phyloP scores from a whole-genome alignment of 2,329 filamentous ascomycete genomes.

The Trichoderma sp. region DNA sequence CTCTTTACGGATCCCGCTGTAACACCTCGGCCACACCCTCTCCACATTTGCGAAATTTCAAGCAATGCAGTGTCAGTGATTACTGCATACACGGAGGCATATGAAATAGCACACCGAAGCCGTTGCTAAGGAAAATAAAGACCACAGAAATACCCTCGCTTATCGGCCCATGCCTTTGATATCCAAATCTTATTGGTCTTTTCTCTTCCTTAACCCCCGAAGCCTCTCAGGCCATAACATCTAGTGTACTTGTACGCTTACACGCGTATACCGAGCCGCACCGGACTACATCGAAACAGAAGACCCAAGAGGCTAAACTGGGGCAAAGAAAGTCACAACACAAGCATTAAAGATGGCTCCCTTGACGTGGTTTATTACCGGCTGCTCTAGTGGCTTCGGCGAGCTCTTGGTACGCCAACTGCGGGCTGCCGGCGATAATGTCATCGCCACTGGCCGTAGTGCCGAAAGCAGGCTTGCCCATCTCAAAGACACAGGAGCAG shows the following conservation, averaged over 20 bases:
- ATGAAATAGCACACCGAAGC: not conserved
- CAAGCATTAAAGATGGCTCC: not conserved
- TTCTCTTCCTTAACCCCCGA: not conserved
- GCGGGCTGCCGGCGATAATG: slow-evolving; percentile 41
- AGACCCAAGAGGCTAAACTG: not conserved
- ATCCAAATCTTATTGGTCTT: not conserved
- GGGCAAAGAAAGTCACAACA: not conserved
- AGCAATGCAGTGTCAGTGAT: not conserved
- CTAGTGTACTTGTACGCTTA: not conserved
- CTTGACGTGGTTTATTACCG: slow-evolving; percentile 45
- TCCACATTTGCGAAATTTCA: not conserved
- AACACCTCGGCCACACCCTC: not conserved
- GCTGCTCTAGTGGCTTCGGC: slow-evolving; percentile 48
- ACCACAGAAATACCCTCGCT: not conserved
- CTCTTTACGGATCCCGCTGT: not conserved
- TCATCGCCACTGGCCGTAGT: slow-evolving; percentile 46
- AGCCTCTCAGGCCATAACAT: not conserved
- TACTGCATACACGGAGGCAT: not conserved
- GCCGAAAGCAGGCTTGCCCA: slow-evolving; percentile 38
- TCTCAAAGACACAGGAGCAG: slow-evolving; percentile 34
- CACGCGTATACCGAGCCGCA: not conserved
- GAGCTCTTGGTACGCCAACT: slow-evolving; percentile 42
- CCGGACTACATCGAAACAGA: not conserved
- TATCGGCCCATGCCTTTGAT: not conserved
- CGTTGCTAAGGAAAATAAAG: slow-evolving; percentile 21